Evolutionary conservation across 1,139 yeast genomes (phyloP).

Genomic region (Protomyces inundatus): DNA sequence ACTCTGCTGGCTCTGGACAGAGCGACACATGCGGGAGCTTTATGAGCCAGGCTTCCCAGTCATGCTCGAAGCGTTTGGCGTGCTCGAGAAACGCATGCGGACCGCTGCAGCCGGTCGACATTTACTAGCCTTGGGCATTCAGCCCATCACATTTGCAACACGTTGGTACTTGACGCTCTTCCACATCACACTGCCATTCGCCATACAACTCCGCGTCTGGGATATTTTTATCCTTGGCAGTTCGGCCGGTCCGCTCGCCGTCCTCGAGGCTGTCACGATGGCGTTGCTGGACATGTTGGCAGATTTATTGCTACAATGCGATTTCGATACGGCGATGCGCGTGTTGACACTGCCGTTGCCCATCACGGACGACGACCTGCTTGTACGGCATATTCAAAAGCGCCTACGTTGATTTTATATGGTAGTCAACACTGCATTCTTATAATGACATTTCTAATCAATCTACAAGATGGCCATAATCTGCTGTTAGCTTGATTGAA

Average conservation of each 20-base stretch:
- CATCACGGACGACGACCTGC: constrained; percentile 30
- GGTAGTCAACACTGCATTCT: neutral
- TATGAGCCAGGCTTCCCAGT: constrained; percentile 30
- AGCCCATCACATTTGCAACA: constrained; percentile 32
- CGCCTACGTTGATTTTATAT: neutral
- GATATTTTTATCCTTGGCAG: constrained; percentile 30
- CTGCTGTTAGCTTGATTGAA: neutral
- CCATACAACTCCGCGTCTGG: constrained; percentile 33
- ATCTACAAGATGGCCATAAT: neutral
- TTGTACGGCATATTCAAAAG: constrained; percentile 21
- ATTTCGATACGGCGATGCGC: constrained; percentile 33
- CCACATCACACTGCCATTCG: constrained; percentile 32
- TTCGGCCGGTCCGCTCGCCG: constrained; percentile 13
- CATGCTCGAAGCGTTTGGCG: constrained; percentile 29
- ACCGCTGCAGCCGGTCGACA: constrained; percentile 18
- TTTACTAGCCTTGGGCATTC: constrained; percentile 28
- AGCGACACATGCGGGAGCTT: constrained; percentile 27
- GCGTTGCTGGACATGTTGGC: constrained; percentile 21
- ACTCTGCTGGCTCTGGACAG: constrained; percentile 30
- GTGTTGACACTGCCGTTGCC: constrained; percentile 29
- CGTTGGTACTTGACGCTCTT: constrained; percentile 34
- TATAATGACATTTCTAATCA: neutral
- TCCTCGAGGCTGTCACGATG: constrained; percentile 23
- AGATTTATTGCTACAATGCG: constrained; percentile 26
- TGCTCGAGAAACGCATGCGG: constrained; percentile 29